These are phyloP conservation scores for Vishniacozyma victoriae DNA, from an alignment of 768 basidiomycete species.

Conservation along the genomic window DNA sequence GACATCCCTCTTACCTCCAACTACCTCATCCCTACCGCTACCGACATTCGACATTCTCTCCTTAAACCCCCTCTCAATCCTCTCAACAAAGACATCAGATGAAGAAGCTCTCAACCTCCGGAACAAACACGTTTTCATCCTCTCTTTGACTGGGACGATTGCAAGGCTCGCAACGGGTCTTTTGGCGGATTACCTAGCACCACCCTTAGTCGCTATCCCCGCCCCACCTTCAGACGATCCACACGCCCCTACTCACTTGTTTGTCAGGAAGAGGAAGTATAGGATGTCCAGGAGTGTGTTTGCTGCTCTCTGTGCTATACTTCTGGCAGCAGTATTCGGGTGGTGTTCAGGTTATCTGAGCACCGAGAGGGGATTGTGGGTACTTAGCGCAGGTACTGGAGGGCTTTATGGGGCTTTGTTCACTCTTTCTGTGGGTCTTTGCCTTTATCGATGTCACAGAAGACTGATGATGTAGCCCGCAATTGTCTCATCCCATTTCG, in stretches of 20 bases:
- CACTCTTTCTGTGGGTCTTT: slow-evolving; percentile 42
- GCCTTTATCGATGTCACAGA: background rate
- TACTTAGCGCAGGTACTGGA: slow-evolving; percentile 41
- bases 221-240: slow-evolving; percentile 15
- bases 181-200: slow-evolving; percentile 39
- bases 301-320: slow-evolving; percentile 26
- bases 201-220: slow-evolving; percentile 20
- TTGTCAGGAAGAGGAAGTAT: slow-evolving; percentile 19
- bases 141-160: slow-evolving; percentile 40
- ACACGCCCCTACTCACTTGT: slow-evolving; percentile 22
- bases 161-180: slow-evolving; percentile 39
- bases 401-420: slow-evolving; percentile 43
- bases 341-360: slow-evolving; percentile 28
- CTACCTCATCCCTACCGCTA: slow-evolving; percentile 2
- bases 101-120: slow-evolving; percentile 27
- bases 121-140: slow-evolving; percentile 42
- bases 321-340: slow-evolving; percentile 33
- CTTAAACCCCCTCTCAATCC: background rate
- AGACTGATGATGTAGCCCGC: slow-evolving; percentile 28
- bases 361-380: slow-evolving; percentile 34
- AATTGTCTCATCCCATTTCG: slow-evolving; percentile 45
- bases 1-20: slow-evolving; percentile 37
- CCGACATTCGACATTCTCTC: background rate
- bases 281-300: slow-evolving; percentile 29
- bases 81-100: slow-evolving; percentile 1